Evolutionary conservation across 179 eudicot genomes (phyloP), one percentile per base, ranked within the genome.

Genomic region (Nepenthes alata): DNA sequence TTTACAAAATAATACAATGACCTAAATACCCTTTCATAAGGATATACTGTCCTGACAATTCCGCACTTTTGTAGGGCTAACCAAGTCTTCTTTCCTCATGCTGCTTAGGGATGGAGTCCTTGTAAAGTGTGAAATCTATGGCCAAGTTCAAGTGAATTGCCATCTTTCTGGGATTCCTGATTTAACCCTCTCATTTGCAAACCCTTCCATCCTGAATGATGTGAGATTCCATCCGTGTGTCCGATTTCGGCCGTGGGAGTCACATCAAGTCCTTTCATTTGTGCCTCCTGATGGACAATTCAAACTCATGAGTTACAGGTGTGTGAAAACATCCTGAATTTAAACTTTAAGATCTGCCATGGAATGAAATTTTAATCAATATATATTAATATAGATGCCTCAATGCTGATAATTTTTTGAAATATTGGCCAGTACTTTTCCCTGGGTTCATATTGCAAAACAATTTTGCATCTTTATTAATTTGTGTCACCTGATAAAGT

Each of bases 291-390:
- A 91, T 78, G 96, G 98, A 70, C 74, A 81, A 48, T 91, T 91
- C 73, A 91, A 91, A 85, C 89, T 91, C 77, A 86, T 91, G 98
- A 86, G 90, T 67, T 91, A 91, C 81, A 91, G 98, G 97, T 87
- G 47, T 47, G 75, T 60, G 6, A 9, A 48, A 15, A 59, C 13
- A 52, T 39, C 5, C 6, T 41, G 55, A 38, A 6, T 15, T 9
- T 4, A 25, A 6, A 61, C 49, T 48, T 48, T 58, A 37, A 52
- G 3, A 15, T 53, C 7, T 69, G 52, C 12, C 56, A 64, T 38
- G 35, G 14, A 37, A 60, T 51, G 61, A 11, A 49, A 49, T 7
- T 47, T 49, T 49, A 49, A 25, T 49, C 52, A 49, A 9, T 25
- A 25, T 25, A 25, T 25, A 25, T 25, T 0, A 25, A 25, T 25